These are phyloP conservation scores for Sorghum bicolor DNA, from an alignment of 176 grass and related monocot species.

Conservation along the genomic window DNA sequence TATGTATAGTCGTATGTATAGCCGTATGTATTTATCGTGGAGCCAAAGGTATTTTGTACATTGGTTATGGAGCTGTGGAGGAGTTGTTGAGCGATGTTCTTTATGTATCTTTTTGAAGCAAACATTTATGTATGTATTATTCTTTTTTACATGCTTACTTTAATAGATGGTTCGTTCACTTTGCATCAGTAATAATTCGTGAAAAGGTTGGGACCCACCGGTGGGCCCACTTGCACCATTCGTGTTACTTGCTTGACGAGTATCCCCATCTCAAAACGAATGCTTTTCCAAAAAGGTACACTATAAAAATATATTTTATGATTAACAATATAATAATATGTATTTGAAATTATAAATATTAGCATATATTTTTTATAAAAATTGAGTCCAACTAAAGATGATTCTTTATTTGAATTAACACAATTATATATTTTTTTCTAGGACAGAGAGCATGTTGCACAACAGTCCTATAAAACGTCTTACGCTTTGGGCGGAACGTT, in stretches of 20 bases:
- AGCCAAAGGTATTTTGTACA: neutral
- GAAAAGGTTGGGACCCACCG: neutral
- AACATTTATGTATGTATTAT: neutral
- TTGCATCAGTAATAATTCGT: neutral
- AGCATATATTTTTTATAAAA: too few species aligned
- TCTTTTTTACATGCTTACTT: neutral
- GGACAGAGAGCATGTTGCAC: too few species aligned
- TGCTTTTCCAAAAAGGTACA: too few species aligned
- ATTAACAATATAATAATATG: too few species aligned
- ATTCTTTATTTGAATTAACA: too few species aligned
- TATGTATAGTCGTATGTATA: too few species aligned
- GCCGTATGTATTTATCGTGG: neutral
- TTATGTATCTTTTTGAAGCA: neutral
- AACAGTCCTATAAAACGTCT: too few species aligned
- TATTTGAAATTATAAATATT: too few species aligned
- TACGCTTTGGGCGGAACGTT: neutral
- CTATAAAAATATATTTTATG: too few species aligned
- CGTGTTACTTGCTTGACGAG: neutral
- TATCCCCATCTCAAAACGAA: neutral
- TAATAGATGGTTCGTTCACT: neutral
- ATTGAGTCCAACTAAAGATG: too few species aligned
- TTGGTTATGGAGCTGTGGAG: neutral
- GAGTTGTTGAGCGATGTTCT: neutral
- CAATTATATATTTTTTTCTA: too few species aligned
- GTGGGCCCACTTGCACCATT: neutral